Percentiles rank a stretch among this genome's conserved stretches.
phyloP scores from a whole-genome alignment of 345 rosid species.

The Linum lewisii region DNA sequence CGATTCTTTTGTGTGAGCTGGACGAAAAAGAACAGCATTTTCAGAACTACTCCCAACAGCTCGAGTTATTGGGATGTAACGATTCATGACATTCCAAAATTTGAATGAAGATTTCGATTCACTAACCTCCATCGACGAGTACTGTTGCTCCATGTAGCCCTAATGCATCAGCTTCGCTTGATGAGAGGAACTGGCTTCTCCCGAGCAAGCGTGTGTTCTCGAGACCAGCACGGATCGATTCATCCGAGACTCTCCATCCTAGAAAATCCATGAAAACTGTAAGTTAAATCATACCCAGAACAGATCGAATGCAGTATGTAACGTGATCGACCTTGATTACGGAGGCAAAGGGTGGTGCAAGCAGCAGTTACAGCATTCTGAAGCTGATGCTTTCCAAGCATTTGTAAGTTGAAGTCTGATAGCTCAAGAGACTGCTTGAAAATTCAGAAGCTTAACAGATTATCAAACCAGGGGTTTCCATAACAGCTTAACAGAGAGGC shows the following conservation, averaged over 20 bases:
- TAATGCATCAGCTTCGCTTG: slow-evolving; percentile 47
- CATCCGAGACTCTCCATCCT: slow-evolving; percentile 70
- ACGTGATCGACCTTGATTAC: slow-evolving; percentile 40
- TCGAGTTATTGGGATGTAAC: no score
- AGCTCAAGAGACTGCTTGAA: slow-evolving; percentile 49
- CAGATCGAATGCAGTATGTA: neutral
- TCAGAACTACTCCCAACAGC: neutral
- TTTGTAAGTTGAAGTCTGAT: slow-evolving; percentile 43
- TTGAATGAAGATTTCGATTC: no score
- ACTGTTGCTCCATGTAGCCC: slow-evolving; percentile 55
- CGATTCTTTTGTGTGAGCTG: slow-evolving; percentile 95
- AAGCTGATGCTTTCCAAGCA: slow-evolving; percentile 90
- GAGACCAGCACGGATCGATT: slow-evolving; percentile 58
- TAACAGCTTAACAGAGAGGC: slow-evolving; percentile 12
- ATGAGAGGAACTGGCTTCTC: slow-evolving; percentile 67
- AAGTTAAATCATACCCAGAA: neutral
- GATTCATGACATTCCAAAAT: no score
- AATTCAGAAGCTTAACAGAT: neutral
- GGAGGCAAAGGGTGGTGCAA: slow-evolving; percentile 62
- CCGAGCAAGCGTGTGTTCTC: slow-evolving; percentile 69
- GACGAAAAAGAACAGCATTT: neutral
- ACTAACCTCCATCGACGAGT: slow-evolving; percentile 81
- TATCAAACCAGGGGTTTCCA: neutral
- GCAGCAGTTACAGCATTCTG: slow-evolving; percentile 79
- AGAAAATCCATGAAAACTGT: slow-evolving; percentile 8